Conservation (phyloP, 1,284 basidiomycete species). For the Tilletia setariae region DNA sequence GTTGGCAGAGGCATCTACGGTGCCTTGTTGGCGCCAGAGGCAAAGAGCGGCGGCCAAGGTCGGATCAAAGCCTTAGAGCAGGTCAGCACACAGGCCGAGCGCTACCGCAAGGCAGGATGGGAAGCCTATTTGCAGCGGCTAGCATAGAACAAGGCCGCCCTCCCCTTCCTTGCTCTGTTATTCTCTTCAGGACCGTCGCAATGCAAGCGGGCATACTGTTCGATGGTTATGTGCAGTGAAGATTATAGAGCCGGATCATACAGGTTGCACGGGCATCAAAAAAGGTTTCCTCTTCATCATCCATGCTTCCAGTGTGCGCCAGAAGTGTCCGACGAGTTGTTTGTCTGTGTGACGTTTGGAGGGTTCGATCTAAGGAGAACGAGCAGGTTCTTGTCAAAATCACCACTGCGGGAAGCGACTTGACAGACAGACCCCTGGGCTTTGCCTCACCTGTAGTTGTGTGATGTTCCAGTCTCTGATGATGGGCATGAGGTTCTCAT, state of each 20-base stretch:
- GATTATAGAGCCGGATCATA: too few species aligned
- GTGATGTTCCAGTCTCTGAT: slow-evolving; percentile 96
- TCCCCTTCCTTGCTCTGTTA: background rate
- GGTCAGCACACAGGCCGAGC: slow-evolving; percentile 70
- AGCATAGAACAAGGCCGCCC: background rate
- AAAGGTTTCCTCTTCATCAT: slow-evolving; percentile 57
- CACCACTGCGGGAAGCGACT: background rate
- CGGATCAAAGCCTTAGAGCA: slow-evolving; percentile 58
- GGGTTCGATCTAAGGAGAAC: slow-evolving; percentile 36
- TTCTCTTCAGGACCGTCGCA: background rate
- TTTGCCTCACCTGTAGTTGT: slow-evolving; percentile 70
- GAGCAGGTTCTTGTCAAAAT: background rate
- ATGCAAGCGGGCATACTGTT: too few species aligned
- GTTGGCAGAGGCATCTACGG: slow-evolving; percentile 95
- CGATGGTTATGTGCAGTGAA: too few species aligned
- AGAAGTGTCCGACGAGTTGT: slow-evolving; percentile 88
- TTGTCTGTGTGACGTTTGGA: slow-evolving; percentile 81
- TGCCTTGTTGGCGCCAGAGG: slow-evolving; percentile 47
- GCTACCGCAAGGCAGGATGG: slow-evolving; percentile 86
- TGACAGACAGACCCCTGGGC: background rate
- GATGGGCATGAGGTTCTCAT: slow-evolving; percentile 79
- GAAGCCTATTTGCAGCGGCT: slow-evolving; percentile 67
- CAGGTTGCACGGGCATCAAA: slow-evolving; percentile 20
- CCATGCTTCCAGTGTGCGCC: slow-evolving; percentile 85
- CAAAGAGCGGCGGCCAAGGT: slow-evolving; percentile 55